These are phyloP conservation scores for Myxozyma vanderwaltii DNA, from an alignment of 805 yeast species.

Conservation along the genomic window DNA sequence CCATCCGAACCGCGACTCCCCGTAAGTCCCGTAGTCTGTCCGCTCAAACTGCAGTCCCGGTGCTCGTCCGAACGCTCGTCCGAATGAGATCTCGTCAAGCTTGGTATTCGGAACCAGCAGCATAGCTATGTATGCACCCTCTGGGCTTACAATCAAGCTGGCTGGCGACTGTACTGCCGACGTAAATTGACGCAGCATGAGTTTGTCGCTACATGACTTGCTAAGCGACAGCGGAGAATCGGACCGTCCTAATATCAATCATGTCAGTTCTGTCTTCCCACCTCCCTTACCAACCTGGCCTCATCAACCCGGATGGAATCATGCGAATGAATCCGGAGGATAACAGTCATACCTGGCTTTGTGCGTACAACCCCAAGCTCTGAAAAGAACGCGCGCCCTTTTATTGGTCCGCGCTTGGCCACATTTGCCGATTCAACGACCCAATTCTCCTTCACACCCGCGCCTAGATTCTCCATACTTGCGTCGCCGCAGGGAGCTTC, in stretches of 20 bases:
- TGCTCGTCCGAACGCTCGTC: constrained; percentile 40
- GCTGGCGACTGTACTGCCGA: constrained; percentile 43
- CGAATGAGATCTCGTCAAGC: constrained; percentile 34
- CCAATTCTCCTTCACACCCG: constrained; percentile 29
- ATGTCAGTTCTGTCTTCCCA: not conserved
- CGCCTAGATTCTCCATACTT: constrained; percentile 55
- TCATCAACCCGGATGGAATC: too few relatives aligned
- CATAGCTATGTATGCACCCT: constrained; percentile 35
- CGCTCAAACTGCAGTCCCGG: not conserved
- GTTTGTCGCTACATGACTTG: constrained; percentile 88
- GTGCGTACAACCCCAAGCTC: constrained; percentile 74
- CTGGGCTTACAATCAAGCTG: constrained; percentile 34
- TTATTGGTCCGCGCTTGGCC: constrained; percentile 27
- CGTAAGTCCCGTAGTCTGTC: not conserved
- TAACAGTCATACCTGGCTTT: constrained; percentile 64
- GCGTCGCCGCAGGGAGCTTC: constrained; percentile 93
- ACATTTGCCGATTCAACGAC: constrained; percentile 1
- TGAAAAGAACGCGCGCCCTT: constrained; percentile 68
- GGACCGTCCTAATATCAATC: constrained; percentile 50
- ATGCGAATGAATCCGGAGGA: too few relatives aligned
- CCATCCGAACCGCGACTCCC: constrained; percentile 22
- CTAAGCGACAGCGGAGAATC: constrained; percentile 75
- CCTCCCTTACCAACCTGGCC: too few relatives aligned
- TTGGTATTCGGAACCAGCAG: constrained; percentile 39
- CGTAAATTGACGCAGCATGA: constrained; percentile 59